phyloP scores from a whole-genome alignment of 2,329 filamentous ascomycete species.

The Graphilbum fragrans region DNA sequence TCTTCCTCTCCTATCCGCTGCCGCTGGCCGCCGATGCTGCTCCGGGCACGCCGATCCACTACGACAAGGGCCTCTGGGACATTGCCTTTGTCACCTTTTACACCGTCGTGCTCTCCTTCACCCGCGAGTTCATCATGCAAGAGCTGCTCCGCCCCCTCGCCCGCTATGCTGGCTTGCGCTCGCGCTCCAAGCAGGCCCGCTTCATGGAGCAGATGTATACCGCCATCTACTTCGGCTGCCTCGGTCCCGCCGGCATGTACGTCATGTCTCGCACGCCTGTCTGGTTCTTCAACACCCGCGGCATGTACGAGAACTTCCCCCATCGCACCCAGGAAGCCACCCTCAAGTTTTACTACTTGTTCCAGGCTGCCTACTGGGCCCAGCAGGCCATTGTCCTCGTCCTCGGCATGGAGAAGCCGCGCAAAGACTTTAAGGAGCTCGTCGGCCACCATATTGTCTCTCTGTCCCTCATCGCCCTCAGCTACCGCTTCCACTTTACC shows the following conservation, averaged over 20 bases:
- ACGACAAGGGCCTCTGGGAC: constrained; percentile 82
- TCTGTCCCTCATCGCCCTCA: constrained; percentile 67
- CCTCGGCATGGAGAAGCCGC: constrained; percentile 79
- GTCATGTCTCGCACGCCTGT: constrained; percentile 86
- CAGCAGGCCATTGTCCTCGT: constrained; percentile 85
- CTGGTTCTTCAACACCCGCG: constrained; percentile 88
- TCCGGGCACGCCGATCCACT: constrained; percentile 45
- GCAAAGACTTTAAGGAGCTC: constrained; percentile 91
- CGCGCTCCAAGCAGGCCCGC: constrained; percentile 67
- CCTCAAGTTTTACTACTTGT: constrained; percentile 94
- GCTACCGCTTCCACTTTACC: constrained; percentile 93
- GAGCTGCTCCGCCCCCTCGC: constrained; percentile 70
- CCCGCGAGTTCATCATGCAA: constrained; percentile 93
- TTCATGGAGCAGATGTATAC: constrained; percentile 98
- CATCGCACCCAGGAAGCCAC: constrained; percentile 66
- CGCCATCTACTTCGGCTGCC: constrained; percentile 74
- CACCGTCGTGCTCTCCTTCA: constrained; percentile 80
- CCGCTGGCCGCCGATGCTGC: constrained; percentile 30
- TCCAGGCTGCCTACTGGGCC: constrained; percentile 90
- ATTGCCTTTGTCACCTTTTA: constrained; percentile 84
- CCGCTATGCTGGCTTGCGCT: constrained; percentile 53
- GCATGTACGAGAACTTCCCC: constrained; percentile 83
- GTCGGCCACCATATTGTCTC: constrained; percentile 88
- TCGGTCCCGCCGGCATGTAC: constrained; percentile 75
- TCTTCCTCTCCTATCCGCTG: constrained; percentile 83